Evolutionary conservation across 2,329 filamentous ascomycete genomes (phyloP), one percentile per base, ranked within the genome.

Genomic region (Trichoderma lentiforme): DNA sequence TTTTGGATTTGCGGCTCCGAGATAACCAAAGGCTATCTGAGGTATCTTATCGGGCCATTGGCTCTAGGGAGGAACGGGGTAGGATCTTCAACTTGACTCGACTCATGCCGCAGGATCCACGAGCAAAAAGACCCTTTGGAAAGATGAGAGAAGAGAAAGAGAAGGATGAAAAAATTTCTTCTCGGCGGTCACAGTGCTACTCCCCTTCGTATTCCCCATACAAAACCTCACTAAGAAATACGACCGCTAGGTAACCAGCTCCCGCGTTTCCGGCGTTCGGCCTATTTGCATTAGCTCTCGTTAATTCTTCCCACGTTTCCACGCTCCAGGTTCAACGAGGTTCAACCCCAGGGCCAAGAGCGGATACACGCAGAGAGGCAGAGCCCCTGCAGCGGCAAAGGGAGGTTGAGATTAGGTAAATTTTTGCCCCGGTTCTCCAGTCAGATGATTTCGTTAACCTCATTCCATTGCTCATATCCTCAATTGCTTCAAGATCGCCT

Each of bases 401-500:
- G 78, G 78, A 75, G 47, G 76, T 79, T 76, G 75, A 72, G 74
- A 81, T 81, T 81, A 81, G 76, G 79, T 81, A 81, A 81, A 79
- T 79, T 74, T 78, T 79, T 80, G 77, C 74, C 74, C 71, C 72
- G 56, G 72, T 74, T 79, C 78, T 79, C 80, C 80, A 81, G 78
- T 81, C 79, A 80, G 77, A 80, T 78, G 34, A 73, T 79, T 80
- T 80, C 77, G 32, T 47, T 65, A 72, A 72, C 71, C 65, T 76
- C 73, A 81, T 78, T 78, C 77, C 71, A 72, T 72, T 72, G 63
- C 69, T 72, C 70, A 72, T 72, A 64, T 68, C 57, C 63, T 39
- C 39, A 61, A 32, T 56, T 57, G 34, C 57, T 60, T 68, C 64
- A 53, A 58, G 62, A 71, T 73, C 71, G 62, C 64, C 65, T 28